phyloP scores from a whole-genome alignment of 1,139 yeast species.

The Yamadazyma diospyri region DNA sequence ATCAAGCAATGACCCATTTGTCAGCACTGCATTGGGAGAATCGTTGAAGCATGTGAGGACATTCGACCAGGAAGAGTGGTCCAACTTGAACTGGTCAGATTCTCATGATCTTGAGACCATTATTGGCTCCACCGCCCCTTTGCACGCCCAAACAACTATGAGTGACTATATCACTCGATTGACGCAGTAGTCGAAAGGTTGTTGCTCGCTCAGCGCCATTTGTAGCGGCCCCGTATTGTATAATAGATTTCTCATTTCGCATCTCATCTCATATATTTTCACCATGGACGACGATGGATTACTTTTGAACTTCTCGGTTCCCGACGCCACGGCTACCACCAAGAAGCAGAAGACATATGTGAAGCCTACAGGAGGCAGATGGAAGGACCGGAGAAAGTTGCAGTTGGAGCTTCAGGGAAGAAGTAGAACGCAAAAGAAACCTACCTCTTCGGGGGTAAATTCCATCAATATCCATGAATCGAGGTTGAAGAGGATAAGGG shows the following conservation, averaged over 20 bases:
- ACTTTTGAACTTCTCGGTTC: conserved; percentile 56
- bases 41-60: conserved; percentile 70
- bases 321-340: conserved; percentile 10
- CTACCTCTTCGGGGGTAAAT: conserved; percentile 34
- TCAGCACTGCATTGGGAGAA: conserved; percentile 66
- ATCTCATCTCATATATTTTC: conserved; percentile 7
- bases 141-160: conserved; percentile 6
- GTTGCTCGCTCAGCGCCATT: too few relatives aligned
- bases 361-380: conserved; percentile 66
- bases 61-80: conserved; percentile 72
- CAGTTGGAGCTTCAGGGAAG: conserved; percentile 49
- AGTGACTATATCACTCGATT: conserved; percentile 7
- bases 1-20: conserved; percentile 72
- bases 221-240: too few relatives aligned
- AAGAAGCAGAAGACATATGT: conserved; percentile 14
- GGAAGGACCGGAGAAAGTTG: conserved; percentile 73
- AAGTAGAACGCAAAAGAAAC: conserved; percentile 29
- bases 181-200: conserved; percentile 5
- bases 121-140: not conserved
- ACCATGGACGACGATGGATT: conserved; percentile 56
- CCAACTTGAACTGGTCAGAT: conserved; percentile 46
- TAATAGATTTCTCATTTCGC: conserved; percentile 2
- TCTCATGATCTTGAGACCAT: not conserved
- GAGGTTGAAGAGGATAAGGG: conserved; percentile 14
- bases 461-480: conserved; percentile 27